Percentiles rank a stretch among this genome's conserved stretches.
Conservation (phyloP, 1,139 yeast genomes). For the Scheffersomyces insectosa region DNA sequence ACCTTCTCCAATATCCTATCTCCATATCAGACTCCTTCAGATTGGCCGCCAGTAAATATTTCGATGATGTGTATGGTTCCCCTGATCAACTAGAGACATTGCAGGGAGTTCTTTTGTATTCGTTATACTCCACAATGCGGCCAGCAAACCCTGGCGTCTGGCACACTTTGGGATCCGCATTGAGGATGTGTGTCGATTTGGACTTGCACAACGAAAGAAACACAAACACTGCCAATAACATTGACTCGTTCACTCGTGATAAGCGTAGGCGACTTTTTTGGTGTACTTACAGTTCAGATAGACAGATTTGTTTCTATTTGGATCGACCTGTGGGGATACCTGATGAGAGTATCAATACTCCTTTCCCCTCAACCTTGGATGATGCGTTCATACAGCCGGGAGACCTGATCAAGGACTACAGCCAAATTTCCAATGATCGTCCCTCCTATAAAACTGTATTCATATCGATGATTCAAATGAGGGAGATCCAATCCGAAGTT, state of each 20-base stretch:
- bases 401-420: constrained; percentile 8
- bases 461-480: constrained; percentile 61
- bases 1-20: constrained; percentile 68
- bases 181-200: constrained; percentile 77
- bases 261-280: constrained; percentile 79
- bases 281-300: constrained; percentile 84
- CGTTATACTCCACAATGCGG: constrained; percentile 72
- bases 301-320: constrained; percentile 72
- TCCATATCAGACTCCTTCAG: constrained; percentile 72
- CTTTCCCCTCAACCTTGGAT: constrained; percentile 72
- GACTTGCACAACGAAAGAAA: constrained; percentile 60
- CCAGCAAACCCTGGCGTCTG: constrained; percentile 89
- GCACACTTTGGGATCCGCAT: constrained; percentile 82
- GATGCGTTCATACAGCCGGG: constrained; percentile 58
- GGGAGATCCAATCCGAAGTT: constrained; percentile 77
- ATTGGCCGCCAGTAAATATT: constrained; percentile 62
- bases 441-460: constrained; percentile 64
- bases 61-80: constrained; percentile 59
- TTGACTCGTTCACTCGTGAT: constrained; percentile 62
- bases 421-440: not conserved
- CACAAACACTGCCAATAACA: constrained; percentile 18
- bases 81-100: constrained; percentile 67
- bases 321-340: constrained; percentile 78
- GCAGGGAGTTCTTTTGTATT: constrained; percentile 68
- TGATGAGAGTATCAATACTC: constrained; percentile 63